phyloP scores from a whole-genome alignment of 495 filamentous ascomycete genomes.

The Sporormia fimetaria region DNA sequence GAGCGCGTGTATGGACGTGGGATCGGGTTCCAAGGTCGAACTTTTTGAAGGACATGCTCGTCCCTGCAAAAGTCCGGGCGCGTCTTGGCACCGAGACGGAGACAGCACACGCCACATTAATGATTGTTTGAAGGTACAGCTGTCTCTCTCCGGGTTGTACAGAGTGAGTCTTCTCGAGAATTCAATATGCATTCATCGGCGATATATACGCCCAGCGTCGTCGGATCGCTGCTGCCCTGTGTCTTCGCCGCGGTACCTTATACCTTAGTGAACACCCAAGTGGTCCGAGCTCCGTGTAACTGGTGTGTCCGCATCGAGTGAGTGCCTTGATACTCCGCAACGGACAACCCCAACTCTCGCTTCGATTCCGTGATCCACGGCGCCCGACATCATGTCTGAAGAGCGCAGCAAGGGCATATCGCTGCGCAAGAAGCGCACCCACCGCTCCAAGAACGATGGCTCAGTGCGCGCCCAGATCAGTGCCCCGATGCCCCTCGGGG shows the following conservation, averaged over 20 bases:
- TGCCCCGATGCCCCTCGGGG: slow-evolving; percentile 32
- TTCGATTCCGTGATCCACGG: slow-evolving; percentile 31
- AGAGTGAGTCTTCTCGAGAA: no score
- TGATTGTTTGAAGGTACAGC: no score
- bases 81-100: no score
- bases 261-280: no score
- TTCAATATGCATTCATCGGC: no score
- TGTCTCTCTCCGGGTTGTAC: no score
- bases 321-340: neutral
- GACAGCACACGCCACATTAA: no score
- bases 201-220: no score
- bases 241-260: no score
- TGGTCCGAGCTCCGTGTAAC: no score
- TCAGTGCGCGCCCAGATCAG: slow-evolving; percentile 69
- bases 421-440: slow-evolving; percentile 76
- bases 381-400: slow-evolving; percentile 38
- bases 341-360: neutral
- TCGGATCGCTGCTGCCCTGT: no score
- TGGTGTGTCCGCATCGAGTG: no score
- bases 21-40: neutral
- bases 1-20: neutral
- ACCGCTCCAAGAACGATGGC: slow-evolving; percentile 33
- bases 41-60: neutral
- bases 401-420: slow-evolving; percentile 64
- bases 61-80: neutral